phyloP scores from a whole-genome alignment of 306 rosid species.

The Alnus glutinosa region DNA sequence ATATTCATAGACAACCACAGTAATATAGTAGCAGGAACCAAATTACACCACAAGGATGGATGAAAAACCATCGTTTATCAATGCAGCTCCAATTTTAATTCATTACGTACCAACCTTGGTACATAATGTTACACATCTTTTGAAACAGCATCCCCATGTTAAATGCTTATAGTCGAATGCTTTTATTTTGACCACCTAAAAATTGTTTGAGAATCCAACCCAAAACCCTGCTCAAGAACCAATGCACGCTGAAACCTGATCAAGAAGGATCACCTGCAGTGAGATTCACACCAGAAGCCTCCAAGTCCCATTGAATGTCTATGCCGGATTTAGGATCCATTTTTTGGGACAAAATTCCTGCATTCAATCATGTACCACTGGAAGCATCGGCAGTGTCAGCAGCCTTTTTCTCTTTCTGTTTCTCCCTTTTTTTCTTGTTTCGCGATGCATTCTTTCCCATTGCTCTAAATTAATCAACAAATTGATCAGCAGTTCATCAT shows the following conservation, averaged over 20 bases:
- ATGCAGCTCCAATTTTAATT: background rate
- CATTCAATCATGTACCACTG: conserved; percentile 40
- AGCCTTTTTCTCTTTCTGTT: conserved; percentile 85
- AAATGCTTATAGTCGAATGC: background rate
- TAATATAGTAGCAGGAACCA: background rate
- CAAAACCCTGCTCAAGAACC: background rate
- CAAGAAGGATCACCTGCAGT: conserved; percentile 1
- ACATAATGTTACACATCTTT: background rate
- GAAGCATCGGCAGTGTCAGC: conserved; percentile 51
- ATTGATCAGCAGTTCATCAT: conserved; percentile 15
- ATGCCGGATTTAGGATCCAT: background rate
- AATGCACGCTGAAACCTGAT: background rate
- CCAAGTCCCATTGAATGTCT: conserved; percentile 1
- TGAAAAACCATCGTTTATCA: background rate
- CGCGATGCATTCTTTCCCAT: conserved; percentile 78
- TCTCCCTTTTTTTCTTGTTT: conserved; percentile 96
- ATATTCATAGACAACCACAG: background rate
- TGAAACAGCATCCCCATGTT: background rate
- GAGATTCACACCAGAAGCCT: conserved; percentile 14
- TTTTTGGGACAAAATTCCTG: background rate
- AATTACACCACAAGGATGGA: background rate
- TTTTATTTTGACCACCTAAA: background rate
- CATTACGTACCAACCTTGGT: background rate
- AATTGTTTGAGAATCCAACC: background rate
- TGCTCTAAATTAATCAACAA: conserved; percentile 47